Percentiles rank a stretch among this genome's conserved stretches.
phyloP scores from a whole-genome alignment of 805 yeast species.

The Teunomyces atbi region DNA sequence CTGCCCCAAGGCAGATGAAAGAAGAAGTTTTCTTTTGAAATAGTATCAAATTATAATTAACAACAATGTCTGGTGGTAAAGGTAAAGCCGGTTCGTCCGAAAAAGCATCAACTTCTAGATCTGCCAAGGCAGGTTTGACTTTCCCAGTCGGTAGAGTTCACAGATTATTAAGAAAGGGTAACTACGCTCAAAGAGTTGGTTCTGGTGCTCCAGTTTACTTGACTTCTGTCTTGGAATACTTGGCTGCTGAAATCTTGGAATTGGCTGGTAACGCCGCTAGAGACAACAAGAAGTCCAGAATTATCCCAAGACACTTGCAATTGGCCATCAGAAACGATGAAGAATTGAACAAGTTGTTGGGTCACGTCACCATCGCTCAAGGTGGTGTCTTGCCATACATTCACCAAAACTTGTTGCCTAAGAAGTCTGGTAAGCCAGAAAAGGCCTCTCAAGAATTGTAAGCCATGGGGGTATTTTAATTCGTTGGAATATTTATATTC shows the following conservation, averaged over 20 bases:
- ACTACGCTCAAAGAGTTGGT: slow-evolving; percentile 52
- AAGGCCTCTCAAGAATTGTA: slow-evolving; percentile 62
- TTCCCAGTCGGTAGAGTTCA: slow-evolving; percentile 53
- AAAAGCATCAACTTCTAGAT: slow-evolving; percentile 49
- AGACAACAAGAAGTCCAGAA: slow-evolving; percentile 87
- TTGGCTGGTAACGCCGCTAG: slow-evolving; percentile 54
- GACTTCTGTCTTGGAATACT: slow-evolving; percentile 49
- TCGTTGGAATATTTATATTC: slow-evolving; percentile 3
- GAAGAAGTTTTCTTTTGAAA: not conserved
- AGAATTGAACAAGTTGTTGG: slow-evolving; percentile 50
- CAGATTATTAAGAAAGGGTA: slow-evolving; percentile 51
- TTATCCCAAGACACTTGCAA: slow-evolving; percentile 52
- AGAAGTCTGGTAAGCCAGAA: slow-evolving; percentile 44
- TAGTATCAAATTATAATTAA: slow-evolving; percentile 2
- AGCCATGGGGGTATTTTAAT: slow-evolving; percentile 12
- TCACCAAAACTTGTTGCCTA: slow-evolving; percentile 52
- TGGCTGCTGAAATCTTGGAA: slow-evolving; percentile 51
- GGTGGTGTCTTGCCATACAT: slow-evolving; percentile 55
- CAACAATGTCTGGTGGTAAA: slow-evolving; percentile 18
- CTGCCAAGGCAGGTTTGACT: slow-evolving; percentile 49
- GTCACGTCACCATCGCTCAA: slow-evolving; percentile 63
- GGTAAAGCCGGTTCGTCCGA: slow-evolving; percentile 47
- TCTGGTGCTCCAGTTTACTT: slow-evolving; percentile 53
- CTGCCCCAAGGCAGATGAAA: not conserved
- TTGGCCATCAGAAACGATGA: slow-evolving; percentile 54